These are phyloP conservation scores for Pythium plurisporium DNA, from an alignment of 352 stramenopile genomes.

Conservation along the genomic window DNA sequence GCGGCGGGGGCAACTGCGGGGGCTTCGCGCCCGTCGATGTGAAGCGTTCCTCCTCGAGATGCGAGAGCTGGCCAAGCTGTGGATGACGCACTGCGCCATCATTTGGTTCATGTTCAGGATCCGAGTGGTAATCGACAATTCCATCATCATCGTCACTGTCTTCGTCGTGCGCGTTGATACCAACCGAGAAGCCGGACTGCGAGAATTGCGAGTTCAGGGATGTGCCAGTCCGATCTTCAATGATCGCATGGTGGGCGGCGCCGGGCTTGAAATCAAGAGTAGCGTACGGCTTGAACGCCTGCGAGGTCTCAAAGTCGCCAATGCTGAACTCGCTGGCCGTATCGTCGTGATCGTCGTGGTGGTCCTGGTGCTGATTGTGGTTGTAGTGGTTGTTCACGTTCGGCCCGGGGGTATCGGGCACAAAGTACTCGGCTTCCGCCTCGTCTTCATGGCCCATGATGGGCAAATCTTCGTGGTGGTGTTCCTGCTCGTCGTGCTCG, in stretches of 20 bases:
- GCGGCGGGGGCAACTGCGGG: not conserved
- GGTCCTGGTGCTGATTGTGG: constrained; percentile 7
- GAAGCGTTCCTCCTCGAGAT: constrained; percentile 19
- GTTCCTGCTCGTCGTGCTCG: constrained; percentile 14
- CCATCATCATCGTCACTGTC: constrained; percentile 19
- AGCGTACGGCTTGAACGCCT: constrained; percentile 15
- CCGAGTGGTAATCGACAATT: constrained; percentile 16
- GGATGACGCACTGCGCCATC: constrained; percentile 1
- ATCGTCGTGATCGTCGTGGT: constrained; percentile 14
- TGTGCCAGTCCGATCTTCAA: constrained; percentile 1
- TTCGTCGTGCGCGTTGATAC: constrained; percentile 9
- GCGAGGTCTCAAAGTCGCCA: constrained; percentile 18
- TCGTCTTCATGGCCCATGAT: constrained; percentile 21
- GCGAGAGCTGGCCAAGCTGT: constrained; percentile 12
- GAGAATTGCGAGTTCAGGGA: constrained; percentile 13
- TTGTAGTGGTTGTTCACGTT: constrained; percentile 3
- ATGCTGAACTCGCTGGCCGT: constrained; percentile 19
- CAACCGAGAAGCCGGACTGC: constrained; percentile 19
- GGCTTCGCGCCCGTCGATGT: constrained; percentile 1
- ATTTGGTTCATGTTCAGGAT: constrained; percentile 4
- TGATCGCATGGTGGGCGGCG: not conserved
- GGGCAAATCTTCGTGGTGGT: constrained; percentile 1
- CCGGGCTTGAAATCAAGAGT: not conserved
- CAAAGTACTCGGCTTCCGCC: constrained; percentile 15
- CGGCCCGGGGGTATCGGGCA: constrained; percentile 8